Evolutionary conservation across 148 eudicot species (phyloP).

Genomic region (Chenopodium album): DNA sequence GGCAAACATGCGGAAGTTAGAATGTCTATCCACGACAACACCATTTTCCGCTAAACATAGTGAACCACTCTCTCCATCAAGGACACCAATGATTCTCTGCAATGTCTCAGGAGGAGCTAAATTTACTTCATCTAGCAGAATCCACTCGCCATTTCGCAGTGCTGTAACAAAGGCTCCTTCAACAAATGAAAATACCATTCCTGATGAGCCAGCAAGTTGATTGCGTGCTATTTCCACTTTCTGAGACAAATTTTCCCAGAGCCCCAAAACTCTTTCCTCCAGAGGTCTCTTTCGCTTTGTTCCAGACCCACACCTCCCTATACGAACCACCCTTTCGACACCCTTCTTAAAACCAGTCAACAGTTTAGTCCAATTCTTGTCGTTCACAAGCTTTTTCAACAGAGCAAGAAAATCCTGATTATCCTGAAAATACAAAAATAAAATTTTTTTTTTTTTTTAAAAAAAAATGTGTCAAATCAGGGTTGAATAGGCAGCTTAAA

Average conservation of each 20-base stretch:
- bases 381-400: conserved; percentile 41
- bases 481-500: background rate
- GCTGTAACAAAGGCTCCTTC: conserved; percentile 96
- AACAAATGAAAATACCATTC: conserved; percentile 93
- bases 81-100: conserved; percentile 90
- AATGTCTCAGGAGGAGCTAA: conserved; percentile 96
- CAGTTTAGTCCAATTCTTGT: conserved; percentile 67
- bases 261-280: conserved; percentile 39
- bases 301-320: conserved; percentile 43
- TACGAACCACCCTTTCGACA: conserved; percentile 38
- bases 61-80: conserved; percentile 89
- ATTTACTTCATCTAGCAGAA: conserved; percentile 95
- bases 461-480: conserved; percentile 7
- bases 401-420: conserved; percentile 43
- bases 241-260: conserved; percentile 57
- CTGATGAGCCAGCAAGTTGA: conserved; percentile 65
- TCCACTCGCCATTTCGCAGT: conserved; percentile 88
- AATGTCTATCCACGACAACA: conserved; percentile 67
- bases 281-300: conserved; percentile 66
- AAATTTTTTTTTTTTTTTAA: too few relatives aligned
- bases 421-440: conserved; percentile 36
- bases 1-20: conserved; percentile 85
- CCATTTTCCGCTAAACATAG: conserved; percentile 96
- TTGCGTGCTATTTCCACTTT: conserved; percentile 61
- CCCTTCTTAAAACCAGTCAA: conserved; percentile 50